A percentile compares a stretch with the other conserved stretches of the same genome.
Conservation (phyloP, 805 yeast genomes). For the Metschnikowia sp. region DNA sequence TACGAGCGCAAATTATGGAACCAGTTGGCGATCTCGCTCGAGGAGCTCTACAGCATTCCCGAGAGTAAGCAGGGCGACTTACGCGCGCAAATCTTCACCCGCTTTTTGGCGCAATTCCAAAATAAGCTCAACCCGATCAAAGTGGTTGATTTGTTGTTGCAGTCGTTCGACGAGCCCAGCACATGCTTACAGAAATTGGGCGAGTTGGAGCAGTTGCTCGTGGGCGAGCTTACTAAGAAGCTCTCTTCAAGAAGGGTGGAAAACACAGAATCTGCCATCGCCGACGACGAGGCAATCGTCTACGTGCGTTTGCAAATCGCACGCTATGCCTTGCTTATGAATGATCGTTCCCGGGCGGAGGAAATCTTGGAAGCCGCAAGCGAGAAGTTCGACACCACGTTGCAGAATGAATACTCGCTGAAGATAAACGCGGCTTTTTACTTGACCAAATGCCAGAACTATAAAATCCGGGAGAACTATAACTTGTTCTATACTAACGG, state of each 20-base stretch:
- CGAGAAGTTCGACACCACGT: conserved; percentile 48
- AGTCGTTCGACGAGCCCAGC: conserved; percentile 35
- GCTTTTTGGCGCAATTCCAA: conserved; percentile 64
- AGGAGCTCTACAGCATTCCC: conserved; percentile 56
- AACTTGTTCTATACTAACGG: conserved; percentile 79
- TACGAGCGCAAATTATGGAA: conserved; percentile 94
- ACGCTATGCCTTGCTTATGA: conserved; percentile 57
- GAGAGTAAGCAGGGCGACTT: conserved; percentile 43
- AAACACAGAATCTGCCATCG: conserved; percentile 30
- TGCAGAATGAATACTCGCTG: conserved; percentile 32
- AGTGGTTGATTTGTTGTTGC: conserved; percentile 69
- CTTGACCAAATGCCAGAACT: conserved; percentile 72
- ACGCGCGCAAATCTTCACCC: conserved; percentile 64
- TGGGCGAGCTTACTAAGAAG: conserved; percentile 24
- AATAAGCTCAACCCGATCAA: conserved; percentile 76
- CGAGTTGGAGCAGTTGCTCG: conserved; percentile 29
- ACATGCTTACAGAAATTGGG: conserved; percentile 36
- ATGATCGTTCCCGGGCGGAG: conserved; percentile 54
- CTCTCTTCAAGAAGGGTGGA: conserved; percentile 26
- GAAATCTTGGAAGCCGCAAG: conserved; percentile 62
- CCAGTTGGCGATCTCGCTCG: conserved; percentile 74
- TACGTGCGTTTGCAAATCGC: conserved; percentile 64
- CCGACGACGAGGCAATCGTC: conserved; percentile 53
- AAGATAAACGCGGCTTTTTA: conserved; percentile 81
- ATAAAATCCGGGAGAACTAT: conserved; percentile 73